Base-by-base conservation (phyloP, 2,329 filamentous ascomycete genomes). In the Colletotrichum aenigma region DNA sequence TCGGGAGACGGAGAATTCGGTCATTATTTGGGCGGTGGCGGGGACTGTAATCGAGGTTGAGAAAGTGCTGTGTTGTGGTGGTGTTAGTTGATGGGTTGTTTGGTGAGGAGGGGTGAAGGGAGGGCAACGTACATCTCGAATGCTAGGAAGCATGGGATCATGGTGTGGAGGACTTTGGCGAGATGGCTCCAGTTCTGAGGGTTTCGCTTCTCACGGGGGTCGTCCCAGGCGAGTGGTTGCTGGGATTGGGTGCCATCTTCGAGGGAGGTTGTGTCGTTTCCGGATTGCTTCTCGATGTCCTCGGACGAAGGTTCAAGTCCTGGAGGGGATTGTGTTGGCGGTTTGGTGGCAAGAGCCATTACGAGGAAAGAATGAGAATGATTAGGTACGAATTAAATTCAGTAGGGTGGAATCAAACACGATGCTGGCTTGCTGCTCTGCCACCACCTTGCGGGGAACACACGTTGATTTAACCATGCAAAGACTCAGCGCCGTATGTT, bases 1-100 rank as follows among this genome's bases (percentile, higher is more conserved):
- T 21, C 71, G 64, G 15, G 74, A 76, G 34, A 80, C 70, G 34
- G 73, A 72, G 34, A 80, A 77, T 15, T 76, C 68, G 15, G 66
- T 18, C 36, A 67, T 71, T 9, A 78, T 68, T 9, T 62, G 43
- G 3, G 38, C 18, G 7, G 67, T 67, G 4, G 75, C 68, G 6
- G 75, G 76, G n/a, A 74, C 75, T n/a, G 71, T 77, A 15, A 78
- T 72, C 3, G 75, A 78, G 15, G 76, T 78, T n/a, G 70, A 73
- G 24, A 75, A 68, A 10, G 68, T 77, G 24, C 76, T 78, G 38
- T 28, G 8, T 6, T 15, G 8, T 1, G 2, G 3, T 3, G 13
- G 18, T 24, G 12, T 58, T 10, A 64, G 12, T 16, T 2, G 4
- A 9, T 36, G 7, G 13, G 34, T 24, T 38, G n/a, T 3, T 10